Percentiles rank a stretch among this genome's conserved stretches.
phyloP scores from a whole-genome alignment of 441 rosid species.

The Macaranga tanarius region DNA sequence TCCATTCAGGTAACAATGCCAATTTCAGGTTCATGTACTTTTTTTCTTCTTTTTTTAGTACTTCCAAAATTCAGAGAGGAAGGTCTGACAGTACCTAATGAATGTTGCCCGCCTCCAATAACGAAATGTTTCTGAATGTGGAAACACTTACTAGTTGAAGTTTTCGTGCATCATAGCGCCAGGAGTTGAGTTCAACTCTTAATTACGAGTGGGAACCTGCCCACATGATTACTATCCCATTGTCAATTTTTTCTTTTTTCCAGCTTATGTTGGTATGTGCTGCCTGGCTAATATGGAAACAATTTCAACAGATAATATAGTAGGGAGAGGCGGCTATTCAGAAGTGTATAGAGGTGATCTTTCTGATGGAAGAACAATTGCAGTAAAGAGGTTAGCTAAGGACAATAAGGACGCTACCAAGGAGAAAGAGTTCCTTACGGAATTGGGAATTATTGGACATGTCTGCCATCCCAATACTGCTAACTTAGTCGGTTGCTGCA shows the following conservation, averaged over 20 bases:
- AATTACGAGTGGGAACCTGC: no score
- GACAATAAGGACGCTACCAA: conserved; percentile 71
- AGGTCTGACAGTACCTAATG: no score
- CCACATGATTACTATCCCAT: no score
- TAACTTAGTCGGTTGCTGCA: conserved; percentile 75
- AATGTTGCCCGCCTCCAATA: no score
- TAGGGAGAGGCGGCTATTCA: conserved; percentile 85
- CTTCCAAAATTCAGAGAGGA: no score
- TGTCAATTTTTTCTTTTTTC: neutral
- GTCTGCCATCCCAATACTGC: conserved; percentile 86
- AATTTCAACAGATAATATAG: conserved; percentile 51
- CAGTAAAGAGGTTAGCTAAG: conserved; percentile 79
- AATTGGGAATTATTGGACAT: conserved; percentile 79
- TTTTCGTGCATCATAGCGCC: no score
- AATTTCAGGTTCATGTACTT: neutral
- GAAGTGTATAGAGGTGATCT: conserved; percentile 90
- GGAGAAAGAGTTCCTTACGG: conserved; percentile 83
- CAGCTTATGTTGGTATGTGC: neutral
- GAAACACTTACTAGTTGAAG: no score
- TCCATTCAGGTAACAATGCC: conserved; percentile 53
- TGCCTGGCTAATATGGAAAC: conserved; percentile 5
- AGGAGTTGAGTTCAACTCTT: no score
- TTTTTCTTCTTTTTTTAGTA: no score
- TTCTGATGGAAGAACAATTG: conserved; percentile 59
- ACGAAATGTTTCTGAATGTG: no score